phyloP scores from a whole-genome alignment of 73 alveolate genomes.

The Uronychia setigera region DNA sequence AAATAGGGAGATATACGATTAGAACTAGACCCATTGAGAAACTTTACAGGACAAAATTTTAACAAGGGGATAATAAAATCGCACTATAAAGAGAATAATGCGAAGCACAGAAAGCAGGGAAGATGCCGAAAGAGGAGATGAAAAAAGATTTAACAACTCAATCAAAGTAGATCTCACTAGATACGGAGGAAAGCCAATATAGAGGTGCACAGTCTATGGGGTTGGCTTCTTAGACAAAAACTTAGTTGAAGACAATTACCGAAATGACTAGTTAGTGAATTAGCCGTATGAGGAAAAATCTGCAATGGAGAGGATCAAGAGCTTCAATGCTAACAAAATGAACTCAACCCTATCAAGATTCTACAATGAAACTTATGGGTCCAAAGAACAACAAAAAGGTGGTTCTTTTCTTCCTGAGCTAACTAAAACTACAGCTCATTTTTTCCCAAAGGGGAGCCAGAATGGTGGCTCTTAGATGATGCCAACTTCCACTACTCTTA shows the following conservation, averaged over 20 bases:
- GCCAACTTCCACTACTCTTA: no score
- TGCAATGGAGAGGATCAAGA: background rate
- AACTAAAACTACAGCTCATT: background rate
- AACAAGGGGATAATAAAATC: no score
- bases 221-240: background rate
- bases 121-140: background rate
- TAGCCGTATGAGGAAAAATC: background rate
- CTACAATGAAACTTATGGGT: background rate
- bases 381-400: background rate
- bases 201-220: slow-evolving; percentile 1
- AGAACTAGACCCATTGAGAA: no score
- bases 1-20: no score
- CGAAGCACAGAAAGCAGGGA: background rate
- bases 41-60: no score
- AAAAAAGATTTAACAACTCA: background rate
- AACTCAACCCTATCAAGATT: background rate
- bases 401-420: background rate
- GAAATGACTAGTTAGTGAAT: background rate
- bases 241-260: background rate
- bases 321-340: background rate
- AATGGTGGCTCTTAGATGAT: no score
- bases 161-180: background rate
- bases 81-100: no score
- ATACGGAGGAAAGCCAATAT: background rate
- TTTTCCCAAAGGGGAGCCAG: background rate